These are phyloP conservation scores for Hyphodiscus hymeniophilus DNA, from an alignment of 495 filamentous ascomycete genomes.

Conservation along the genomic window DNA sequence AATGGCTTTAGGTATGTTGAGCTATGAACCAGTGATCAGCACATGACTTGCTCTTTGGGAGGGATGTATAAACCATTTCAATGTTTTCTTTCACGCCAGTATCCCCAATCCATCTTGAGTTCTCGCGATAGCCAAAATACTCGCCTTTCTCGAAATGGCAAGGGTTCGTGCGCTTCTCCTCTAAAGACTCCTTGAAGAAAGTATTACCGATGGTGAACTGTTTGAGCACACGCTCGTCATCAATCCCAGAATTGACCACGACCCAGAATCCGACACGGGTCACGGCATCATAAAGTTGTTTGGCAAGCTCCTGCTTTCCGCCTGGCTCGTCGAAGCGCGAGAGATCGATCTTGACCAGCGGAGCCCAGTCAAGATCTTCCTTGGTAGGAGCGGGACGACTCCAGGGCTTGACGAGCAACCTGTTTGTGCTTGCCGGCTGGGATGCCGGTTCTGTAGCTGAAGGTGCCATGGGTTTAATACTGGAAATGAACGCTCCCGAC, in stretches of 20 bases:
- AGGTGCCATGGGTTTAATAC: not conserved
- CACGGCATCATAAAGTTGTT: constrained; percentile 47
- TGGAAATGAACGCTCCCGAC: not conserved
- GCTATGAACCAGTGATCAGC: constrained; percentile 16
- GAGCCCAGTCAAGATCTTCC: constrained; percentile 40
- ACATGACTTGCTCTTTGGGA: not conserved
- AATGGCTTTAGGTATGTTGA: constrained; percentile 43
- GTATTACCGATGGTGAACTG: constrained; percentile 50
- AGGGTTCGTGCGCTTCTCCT: constrained; percentile 33
- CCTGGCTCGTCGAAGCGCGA: constrained; percentile 41
- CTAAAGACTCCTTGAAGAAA: constrained; percentile 43
- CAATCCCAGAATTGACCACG: constrained; percentile 38
- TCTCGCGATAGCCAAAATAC: constrained; percentile 39
- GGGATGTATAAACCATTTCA: constrained; percentile 35
- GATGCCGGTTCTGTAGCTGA: not conserved
- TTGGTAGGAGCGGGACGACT: constrained; percentile 27
- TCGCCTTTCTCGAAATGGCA: constrained; percentile 37
- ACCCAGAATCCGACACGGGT: constrained; percentile 34
- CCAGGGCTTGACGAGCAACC: constrained; percentile 30
- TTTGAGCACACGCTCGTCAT: constrained; percentile 46
- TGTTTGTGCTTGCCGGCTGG: constrained; percentile 6
- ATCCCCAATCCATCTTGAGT: constrained; percentile 34
- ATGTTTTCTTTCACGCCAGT: constrained; percentile 38
- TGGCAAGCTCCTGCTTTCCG: constrained; percentile 43
- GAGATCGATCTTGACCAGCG: constrained; percentile 47